Evolutionary conservation across 2,329 filamentous ascomycete genomes (phyloP), one percentile per base, ranked within the genome.

Genomic region (Penicillium sp.): DNA sequence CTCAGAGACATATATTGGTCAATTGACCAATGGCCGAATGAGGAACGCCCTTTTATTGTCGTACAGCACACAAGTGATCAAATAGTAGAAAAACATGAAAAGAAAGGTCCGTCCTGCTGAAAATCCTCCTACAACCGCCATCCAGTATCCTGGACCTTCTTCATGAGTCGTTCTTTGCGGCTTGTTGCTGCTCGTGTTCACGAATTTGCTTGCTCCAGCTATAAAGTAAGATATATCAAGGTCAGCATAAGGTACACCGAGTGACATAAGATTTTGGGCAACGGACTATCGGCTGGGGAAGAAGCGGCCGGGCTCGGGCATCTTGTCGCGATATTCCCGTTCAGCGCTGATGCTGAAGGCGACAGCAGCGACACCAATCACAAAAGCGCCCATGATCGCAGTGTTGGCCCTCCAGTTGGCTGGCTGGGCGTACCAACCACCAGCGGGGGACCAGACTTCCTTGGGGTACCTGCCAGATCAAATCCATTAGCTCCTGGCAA

Each of bases 361-460:
- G 67, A 88, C 76, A 47, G 82, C 87, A 56, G 83, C 81, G 63
- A 95, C 82, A 61, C 88, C 87, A 63, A 88, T 63, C 49, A 94
- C 80, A 53, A 88, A 83, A 45, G 80, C 82, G 57, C 84, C 84
- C 72, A 91, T 86, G 64, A 94, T 81, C 53, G 88, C 82, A 5
- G 94, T 99, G 81, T 99, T 99, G 69, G 80, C 79, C 75, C 89
- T 94, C 94, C 94, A 99, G 83, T 99, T 99, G 65, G 84, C 82
- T 51, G 94, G 94, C 75, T 96, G 93, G 52, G 88, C 80, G 78
- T 99, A 99, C 94, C 94, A 99, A 78, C 94, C 94, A 83, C 94
- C 94, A 63, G 93, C 83, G 60, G 94, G 94, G 71, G 94, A 97
- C 94, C 94, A 99, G 83, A 99, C 91, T 83, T 99, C 93, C 83